Percentiles rank a stretch among this genome's conserved stretches.
These are phyloP conservation scores for Tuber umbilicatum DNA, from an alignment of 495 filamentous ascomycete genomes.

Conservation along the genomic window DNA sequence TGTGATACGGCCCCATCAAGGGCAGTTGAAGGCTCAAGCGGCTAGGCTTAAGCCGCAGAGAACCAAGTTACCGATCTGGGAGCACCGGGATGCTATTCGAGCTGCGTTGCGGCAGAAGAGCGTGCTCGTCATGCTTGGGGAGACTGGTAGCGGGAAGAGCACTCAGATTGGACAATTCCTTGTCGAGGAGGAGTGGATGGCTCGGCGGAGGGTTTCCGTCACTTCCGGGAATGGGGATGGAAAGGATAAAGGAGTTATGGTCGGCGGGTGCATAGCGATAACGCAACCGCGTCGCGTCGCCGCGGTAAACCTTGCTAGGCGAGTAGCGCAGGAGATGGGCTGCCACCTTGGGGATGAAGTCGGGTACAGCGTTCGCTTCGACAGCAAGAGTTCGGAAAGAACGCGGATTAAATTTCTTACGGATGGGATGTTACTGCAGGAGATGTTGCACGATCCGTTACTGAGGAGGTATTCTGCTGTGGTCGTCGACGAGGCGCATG, in stretches of 20 bases:
- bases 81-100: conserved; percentile 62
- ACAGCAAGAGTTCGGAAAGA: conserved; percentile 62
- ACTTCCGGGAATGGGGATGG: not conserved
- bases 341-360: conserved; percentile 68
- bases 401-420: conserved; percentile 89
- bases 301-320: conserved; percentile 80
- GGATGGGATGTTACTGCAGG: conserved; percentile 93
- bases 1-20: conserved; percentile 5
- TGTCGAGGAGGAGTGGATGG: conserved; percentile 62
- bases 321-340: conserved; percentile 87
- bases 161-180: conserved; percentile 95
- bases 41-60: conserved; percentile 48
- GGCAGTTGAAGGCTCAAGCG: conserved; percentile 26
- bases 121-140: conserved; percentile 79
- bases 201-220: conserved; percentile 48
- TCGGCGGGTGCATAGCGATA: conserved; percentile 86
- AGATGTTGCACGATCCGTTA: conserved; percentile 79
- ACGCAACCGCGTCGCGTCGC: conserved; percentile 92
- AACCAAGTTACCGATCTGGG: conserved; percentile 74
- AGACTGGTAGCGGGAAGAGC: conserved; percentile 94
- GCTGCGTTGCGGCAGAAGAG: conserved; percentile 59
- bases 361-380: conserved; percentile 91
- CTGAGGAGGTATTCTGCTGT: conserved; percentile 80
- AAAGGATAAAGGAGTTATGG: conserved; percentile 49
- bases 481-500: conserved; percentile 94